Percentiles rank a stretch among this genome's conserved stretches.
Evolutionary conservation across 495 filamentous ascomycete genomes (phyloP).

Genomic region (Neurospora sublineolata): DNA sequence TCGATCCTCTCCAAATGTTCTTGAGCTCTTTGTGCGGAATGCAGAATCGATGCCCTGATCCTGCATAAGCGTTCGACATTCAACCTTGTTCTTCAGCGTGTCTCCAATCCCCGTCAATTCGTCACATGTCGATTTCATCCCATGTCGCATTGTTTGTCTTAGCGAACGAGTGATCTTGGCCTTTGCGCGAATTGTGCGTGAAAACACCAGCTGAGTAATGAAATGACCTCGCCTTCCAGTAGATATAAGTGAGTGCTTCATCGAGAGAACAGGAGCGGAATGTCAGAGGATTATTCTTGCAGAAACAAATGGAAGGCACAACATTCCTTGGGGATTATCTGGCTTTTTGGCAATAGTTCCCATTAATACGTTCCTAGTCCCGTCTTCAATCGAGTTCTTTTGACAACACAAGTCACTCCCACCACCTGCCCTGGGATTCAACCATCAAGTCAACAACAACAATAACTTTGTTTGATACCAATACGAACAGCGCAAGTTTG

Average conservation of each 20-base stretch:
- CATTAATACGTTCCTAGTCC: not conserved
- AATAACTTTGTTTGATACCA: not conserved
- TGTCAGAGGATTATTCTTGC: not conserved
- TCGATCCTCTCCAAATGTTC: not conserved
- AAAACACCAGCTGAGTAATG: constrained; percentile 13
- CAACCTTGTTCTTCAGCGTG: not conserved
- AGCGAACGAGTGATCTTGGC: not conserved
- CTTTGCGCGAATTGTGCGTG: constrained; percentile 22
- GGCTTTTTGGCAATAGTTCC: not conserved
- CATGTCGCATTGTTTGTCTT: not conserved
- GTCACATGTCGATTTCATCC: not conserved
- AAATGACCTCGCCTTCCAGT: not conserved
- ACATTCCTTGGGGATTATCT: not conserved
- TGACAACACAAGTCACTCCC: no score
- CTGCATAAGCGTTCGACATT: not conserved
- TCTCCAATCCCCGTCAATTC: not conserved
- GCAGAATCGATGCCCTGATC: not conserved
- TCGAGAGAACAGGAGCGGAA: not conserved
- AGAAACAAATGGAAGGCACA: not conserved
- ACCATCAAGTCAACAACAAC: not conserved
- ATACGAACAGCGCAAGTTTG: not conserved
- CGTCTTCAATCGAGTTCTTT: not conserved
- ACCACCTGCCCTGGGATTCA: no score
- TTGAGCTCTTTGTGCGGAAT: not conserved
- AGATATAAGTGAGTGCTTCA: not conserved